These are phyloP conservation scores for Parmelia sp. DNA, from an alignment of 495 filamentous ascomycete genomes.

Conservation along the genomic window DNA sequence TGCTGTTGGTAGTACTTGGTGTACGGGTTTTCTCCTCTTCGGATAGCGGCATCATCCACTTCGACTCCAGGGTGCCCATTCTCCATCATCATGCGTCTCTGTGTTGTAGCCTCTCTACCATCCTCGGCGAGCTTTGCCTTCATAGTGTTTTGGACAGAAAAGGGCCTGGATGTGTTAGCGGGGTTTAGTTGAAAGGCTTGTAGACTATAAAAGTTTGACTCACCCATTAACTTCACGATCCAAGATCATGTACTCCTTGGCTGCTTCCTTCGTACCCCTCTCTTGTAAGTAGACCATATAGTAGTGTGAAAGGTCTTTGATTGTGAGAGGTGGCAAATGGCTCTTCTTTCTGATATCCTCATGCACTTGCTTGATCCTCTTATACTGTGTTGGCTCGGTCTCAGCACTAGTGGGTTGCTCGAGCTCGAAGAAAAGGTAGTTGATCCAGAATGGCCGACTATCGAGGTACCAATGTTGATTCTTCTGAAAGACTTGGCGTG, in stretches of 20 bases:
- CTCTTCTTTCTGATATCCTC: constrained; percentile 71
- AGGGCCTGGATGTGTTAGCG: constrained; percentile 33
- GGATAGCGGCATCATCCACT: constrained; percentile 56
- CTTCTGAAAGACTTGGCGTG: constrained; percentile 74
- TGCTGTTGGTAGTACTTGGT: constrained; percentile 61
- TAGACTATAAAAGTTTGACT: background rate
- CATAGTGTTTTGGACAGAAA: constrained; percentile 42
- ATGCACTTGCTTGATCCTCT: constrained; percentile 73
- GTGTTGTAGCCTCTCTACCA: constrained; percentile 41
- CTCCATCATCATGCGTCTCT: constrained; percentile 46
- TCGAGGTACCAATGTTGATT: constrained; percentile 82
- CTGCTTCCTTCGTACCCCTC: constrained; percentile 71
- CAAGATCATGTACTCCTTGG: constrained; percentile 77
- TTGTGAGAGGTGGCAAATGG: constrained; percentile 55
- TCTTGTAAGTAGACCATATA: constrained; percentile 86
- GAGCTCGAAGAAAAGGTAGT: constrained; percentile 84
- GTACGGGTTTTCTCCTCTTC: constrained; percentile 57
- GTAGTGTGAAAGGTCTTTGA: constrained; percentile 69
- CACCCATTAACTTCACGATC: constrained; percentile 80
- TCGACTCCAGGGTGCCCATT: constrained; percentile 53
- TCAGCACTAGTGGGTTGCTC: constrained; percentile 69
- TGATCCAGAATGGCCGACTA: constrained; percentile 86
- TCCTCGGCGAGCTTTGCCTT: constrained; percentile 47
- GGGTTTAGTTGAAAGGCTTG: background rate
- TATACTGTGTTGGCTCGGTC: constrained; percentile 59